These are phyloP conservation scores for Syncephalastrum racemosum DNA, from an alignment of 371 early-diverging fungal genomes.

Conservation along the genomic window DNA sequence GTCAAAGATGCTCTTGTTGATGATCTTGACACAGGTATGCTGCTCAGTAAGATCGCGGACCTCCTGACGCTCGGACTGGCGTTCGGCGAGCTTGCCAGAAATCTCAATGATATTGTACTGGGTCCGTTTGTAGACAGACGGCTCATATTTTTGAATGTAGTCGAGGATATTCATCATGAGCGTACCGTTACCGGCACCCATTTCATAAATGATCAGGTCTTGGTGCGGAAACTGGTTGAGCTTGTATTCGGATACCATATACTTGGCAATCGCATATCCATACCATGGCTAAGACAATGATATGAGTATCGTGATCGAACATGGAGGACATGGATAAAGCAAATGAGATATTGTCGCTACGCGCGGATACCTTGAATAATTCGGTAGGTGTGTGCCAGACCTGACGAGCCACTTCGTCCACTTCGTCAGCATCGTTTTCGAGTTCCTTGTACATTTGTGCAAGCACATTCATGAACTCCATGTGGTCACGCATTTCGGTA, in stretches of 20 bases:
- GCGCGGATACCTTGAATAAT: conserved; percentile 75
- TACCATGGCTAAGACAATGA: conserved; percentile 73
- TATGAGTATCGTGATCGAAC: no score
- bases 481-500: conserved; percentile 69
- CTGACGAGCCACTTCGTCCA: conserved; percentile 73
- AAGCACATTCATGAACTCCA: conserved; percentile 79
- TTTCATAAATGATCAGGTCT: conserved; percentile 87
- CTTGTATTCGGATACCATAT: conserved; percentile 81
- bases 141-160: conserved; percentile 75
- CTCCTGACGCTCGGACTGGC: conserved; percentile 63
- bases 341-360: neutral
- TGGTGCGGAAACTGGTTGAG: conserved; percentile 55
- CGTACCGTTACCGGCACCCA: conserved; percentile 97
- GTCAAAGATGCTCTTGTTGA: conserved; percentile 91
- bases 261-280: conserved; percentile 89
- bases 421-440: conserved; percentile 63
- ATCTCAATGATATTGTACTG: conserved; percentile 94
- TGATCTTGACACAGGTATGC: conserved; percentile 68
- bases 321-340: neutral
- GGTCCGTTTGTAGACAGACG: conserved; percentile 75
- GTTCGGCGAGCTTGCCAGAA: conserved; percentile 73
- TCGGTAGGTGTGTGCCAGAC: conserved; percentile 98
- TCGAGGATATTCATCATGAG: conserved; percentile 92
- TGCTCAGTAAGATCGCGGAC: conserved; percentile 41
- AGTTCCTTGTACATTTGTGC: conserved; percentile 80